A percentile compares a stretch with the other conserved stretches of the same genome.
Conservation (phyloP, 495 filamentous ascomycete genomes). For the Friedmanniomyces simplex region DNA sequence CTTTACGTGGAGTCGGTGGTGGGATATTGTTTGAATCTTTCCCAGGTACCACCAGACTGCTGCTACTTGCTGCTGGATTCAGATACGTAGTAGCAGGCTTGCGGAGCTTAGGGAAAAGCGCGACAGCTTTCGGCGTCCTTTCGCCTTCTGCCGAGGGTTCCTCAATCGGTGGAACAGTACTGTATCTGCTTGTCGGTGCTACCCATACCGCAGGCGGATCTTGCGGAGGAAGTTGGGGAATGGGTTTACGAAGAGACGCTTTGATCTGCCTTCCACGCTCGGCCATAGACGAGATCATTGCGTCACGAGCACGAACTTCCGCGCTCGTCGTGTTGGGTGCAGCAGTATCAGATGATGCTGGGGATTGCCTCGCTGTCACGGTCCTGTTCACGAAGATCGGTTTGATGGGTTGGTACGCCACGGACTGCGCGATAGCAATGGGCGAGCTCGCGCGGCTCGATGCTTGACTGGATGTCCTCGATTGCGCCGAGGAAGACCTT, state of each 20-base stretch:
- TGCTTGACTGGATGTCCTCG: background rate
- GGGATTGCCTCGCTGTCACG: background rate
- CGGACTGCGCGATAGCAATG: slow-evolving; percentile 1
- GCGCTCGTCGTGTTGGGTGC: background rate
- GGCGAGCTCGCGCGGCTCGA: background rate
- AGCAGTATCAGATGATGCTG: background rate
- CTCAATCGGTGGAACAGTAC: background rate
- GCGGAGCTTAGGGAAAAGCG: background rate
- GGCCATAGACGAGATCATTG: background rate
- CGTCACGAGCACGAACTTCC: background rate
- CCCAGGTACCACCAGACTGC: background rate
- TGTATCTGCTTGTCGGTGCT: slow-evolving; percentile 4
- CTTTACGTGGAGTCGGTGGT: slow-evolving; percentile 11
- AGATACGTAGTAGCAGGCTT: background rate
- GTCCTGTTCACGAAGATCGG: slow-evolving; percentile 1
- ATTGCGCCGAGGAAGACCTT: background rate
- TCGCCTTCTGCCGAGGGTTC: background rate
- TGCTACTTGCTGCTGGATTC: background rate
- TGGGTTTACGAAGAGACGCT: background rate
- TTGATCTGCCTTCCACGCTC: background rate
- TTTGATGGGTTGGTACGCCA: background rate
- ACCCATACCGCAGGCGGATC: background rate
- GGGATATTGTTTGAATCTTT: background rate
- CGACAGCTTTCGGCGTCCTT: background rate
- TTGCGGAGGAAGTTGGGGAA: background rate